phyloP scores from a whole-genome alignment of 78 protist species.

The Creolimax fragrantissima region DNA sequence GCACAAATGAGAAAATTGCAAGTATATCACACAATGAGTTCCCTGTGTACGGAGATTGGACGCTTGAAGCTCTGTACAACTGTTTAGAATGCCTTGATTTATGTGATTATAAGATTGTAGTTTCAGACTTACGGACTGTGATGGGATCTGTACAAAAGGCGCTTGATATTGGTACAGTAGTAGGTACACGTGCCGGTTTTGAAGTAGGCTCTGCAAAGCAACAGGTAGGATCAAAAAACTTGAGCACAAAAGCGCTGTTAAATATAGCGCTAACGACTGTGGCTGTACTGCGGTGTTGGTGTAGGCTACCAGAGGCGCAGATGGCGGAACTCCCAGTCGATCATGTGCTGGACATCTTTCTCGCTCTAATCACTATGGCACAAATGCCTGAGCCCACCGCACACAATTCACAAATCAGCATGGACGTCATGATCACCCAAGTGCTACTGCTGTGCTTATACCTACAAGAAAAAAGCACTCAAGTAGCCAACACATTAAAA shows the following conservation, averaged over 20 bases:
- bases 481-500: neutral
- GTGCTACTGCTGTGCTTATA: neutral
- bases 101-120: no score
- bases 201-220: neutral
- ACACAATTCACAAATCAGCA: neutral
- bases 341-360: neutral
- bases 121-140: no score
- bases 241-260: neutral
- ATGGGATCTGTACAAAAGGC: neutral
- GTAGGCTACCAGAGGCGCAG: neutral
- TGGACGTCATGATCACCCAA: neutral
- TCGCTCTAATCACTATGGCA: neutral
- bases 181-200: neutral
- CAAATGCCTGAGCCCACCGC: neutral
- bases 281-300: neutral
- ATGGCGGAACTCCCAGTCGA: neutral
- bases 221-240: neutral
- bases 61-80: neutral
- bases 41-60: neutral
- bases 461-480: neutral
- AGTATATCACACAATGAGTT: neutral
- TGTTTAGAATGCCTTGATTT: neutral
- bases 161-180: neutral
- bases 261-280: neutral
- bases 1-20: neutral